These are phyloP conservation scores for Aphanomyces euteiches DNA, from an alignment of 352 stramenopile species.

Conservation along the genomic window DNA sequence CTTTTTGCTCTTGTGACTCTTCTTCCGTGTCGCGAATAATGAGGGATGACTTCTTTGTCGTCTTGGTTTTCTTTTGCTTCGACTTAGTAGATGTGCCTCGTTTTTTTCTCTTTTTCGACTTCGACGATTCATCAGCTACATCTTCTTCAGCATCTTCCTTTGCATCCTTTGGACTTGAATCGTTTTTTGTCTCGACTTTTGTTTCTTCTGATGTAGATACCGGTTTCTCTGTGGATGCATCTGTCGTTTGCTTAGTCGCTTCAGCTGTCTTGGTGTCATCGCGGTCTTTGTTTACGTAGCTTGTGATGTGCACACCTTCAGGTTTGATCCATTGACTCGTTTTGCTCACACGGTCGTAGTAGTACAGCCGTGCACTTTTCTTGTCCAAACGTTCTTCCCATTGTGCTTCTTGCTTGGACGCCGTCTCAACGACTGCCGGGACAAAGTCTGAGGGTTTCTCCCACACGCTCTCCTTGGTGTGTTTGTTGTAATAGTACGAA, in stretches of 20 bases:
- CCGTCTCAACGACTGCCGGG: conserved; percentile 6
- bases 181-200: background rate
- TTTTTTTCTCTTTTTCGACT: conserved; percentile 41
- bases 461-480: conserved; percentile 84
- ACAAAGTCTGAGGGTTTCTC: conserved; percentile 79
- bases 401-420: conserved; percentile 35
- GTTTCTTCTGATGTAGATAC: background rate
- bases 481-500: conserved; percentile 86
- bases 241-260: background rate
- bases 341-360: conserved; percentile 74
- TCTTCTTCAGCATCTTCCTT: conserved; percentile 7
- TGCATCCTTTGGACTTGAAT: conserved; percentile 9
- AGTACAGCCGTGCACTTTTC: conserved; percentile 82
- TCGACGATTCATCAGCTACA: background rate
- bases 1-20: conserved; percentile 37
- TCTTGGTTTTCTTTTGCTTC: conserved; percentile 53
- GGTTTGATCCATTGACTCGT: conserved; percentile 82
- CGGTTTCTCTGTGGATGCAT: background rate
- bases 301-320: conserved; percentile 72
- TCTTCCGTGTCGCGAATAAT: conserved; percentile 86
- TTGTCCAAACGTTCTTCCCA: conserved; percentile 87
- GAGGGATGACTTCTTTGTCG: conserved; percentile 39
- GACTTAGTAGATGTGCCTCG: conserved; percentile 33
- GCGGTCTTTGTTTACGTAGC: conserved; percentile 38
- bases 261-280: conserved; percentile 30